Base-by-base conservation (phyloP, 495 filamentous ascomycete species). In the Xylaria nigripes region DNA sequence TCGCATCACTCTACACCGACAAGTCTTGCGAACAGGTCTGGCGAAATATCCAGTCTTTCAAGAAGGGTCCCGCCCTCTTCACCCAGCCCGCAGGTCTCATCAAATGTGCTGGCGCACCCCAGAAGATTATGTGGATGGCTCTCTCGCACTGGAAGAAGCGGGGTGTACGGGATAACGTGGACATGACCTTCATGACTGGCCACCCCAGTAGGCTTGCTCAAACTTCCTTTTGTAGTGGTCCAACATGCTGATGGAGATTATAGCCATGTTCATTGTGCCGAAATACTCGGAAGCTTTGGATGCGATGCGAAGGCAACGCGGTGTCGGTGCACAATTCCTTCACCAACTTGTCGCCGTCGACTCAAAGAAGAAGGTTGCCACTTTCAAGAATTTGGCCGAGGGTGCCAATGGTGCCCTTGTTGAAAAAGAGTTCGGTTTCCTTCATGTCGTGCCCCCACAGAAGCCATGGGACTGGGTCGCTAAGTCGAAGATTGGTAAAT, bases 111-210 rank as follows among this genome's bases (percentile, higher is more conserved):
- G 84, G 84, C 24, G 84, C 82, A 0, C 84, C 84, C 7, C 84
- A 86, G 59, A 86, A 86, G 68, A 70, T 79, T 63, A 80, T 86
- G 81, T 86, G 84, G 84, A 76, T 86, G 25, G 83, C 84, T 0
- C 69, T 85, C 49, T 81, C 84, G 45, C 70, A 82, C 61, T 86
- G 84, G 84, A 77, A 79, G 67, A 65, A 68, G 23, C 74, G 75
- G 6, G 84, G 82, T 23, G 69, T 83, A 2, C 82, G 85, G 64
- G 71, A 81, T 51, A 64, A 78, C 5, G 78, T 86, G 58, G 67
- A 80, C n/a, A 80, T 85, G 48, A 75, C 72, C 54, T 86, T 83
- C 45, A 82, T 82, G 0, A 86, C 82, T 4, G 83, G 78, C 1
- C 68, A 79, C 25, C 77, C 81, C 0, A 63, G 63, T 66, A 66